Conservation (phyloP, 805 yeast species). For the Pichia exigua region DNA sequence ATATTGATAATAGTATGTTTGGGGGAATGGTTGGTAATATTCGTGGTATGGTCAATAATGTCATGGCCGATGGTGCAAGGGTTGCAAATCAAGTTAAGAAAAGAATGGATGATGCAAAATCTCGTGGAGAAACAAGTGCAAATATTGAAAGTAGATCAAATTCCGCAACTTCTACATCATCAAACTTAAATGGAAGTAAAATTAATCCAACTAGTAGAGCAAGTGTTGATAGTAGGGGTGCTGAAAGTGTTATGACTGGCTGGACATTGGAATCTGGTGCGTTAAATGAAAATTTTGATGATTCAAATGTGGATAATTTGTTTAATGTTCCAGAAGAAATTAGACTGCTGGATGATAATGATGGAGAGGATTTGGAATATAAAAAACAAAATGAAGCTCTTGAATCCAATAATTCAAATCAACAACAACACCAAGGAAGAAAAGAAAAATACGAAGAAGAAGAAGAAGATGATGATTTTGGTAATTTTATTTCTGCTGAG, state of each 20-base stretch:
- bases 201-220: not conserved
- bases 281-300: slow-evolving; percentile 3
- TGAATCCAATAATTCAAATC: not conserved
- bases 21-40: slow-evolving; percentile 44
- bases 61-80: slow-evolving; percentile 85
- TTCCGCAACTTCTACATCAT: not conserved
- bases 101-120: slow-evolving; percentile 70
- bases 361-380: not conserved
- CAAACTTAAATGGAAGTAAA: not conserved
- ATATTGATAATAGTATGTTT: slow-evolving; percentile 32
- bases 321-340: not conserved
- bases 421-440: not conserved
- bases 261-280: slow-evolving; percentile 9
- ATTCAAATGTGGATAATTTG: slow-evolving; percentile 7
- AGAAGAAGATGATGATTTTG: slow-evolving; percentile 31
- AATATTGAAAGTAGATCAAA: slow-evolving; percentile 8
- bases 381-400: slow-evolving; percentile 18
- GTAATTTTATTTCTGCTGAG: slow-evolving; percentile 25
- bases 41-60: slow-evolving; percentile 83
- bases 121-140: slow-evolving; percentile 7
- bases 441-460: slow-evolving; percentile 14
- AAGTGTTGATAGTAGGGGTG: slow-evolving; percentile 10
- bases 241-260: slow-evolving; percentile 11
- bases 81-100: slow-evolving; percentile 86
- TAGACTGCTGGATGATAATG: not conserved